Percentiles rank a stretch among this genome's conserved stretches.
Evolutionary conservation across 805 yeast genomes (phyloP).

Genomic region (Kuraishia piskuri): DNA sequence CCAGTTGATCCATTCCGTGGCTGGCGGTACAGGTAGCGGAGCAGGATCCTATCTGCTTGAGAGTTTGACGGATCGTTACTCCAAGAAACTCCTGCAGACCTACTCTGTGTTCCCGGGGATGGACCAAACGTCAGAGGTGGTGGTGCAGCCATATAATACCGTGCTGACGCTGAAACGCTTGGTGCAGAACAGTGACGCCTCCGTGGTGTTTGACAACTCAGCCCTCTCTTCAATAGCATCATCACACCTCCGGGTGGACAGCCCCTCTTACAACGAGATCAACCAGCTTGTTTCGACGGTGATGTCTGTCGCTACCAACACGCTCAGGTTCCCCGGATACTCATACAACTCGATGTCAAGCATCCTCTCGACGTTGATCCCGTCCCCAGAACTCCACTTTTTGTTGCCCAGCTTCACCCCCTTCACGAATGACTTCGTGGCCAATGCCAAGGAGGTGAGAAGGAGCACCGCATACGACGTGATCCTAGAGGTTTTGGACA

Average conservation of each 20-base stretch:
- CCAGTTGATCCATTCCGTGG: conserved; percentile 87
- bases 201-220: conserved; percentile 86
- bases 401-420: conserved; percentile 68
- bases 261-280: conserved; percentile 67
- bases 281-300: conserved; percentile 83
- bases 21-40: conserved; percentile 99
- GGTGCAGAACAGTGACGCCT: conserved; percentile 78
- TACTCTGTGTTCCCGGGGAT: conserved; percentile 75
- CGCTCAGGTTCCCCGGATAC: conserved; percentile 86
- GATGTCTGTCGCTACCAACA: conserved; percentile 76
- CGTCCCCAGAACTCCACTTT: conserved; percentile 79
- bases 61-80: conserved; percentile 67
- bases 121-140: conserved; percentile 83
- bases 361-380: conserved; percentile 72
- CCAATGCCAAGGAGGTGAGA: conserved; percentile 45
- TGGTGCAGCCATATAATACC: conserved; percentile 94
- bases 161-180: conserved; percentile 74
- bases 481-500: conserved; percentile 71
- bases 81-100: conserved; percentile 77
- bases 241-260: conserved; percentile 41
- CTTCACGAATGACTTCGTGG: conserved; percentile 60
- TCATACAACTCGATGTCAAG: conserved; percentile 82
- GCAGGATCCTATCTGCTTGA: conserved; percentile 81
- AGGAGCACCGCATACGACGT: conserved; percentile 80
- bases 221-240: conserved; percentile 71